Base-by-base conservation (phyloP, 2,329 filamentous ascomycete species). In the Venturia pyrina region DNA sequence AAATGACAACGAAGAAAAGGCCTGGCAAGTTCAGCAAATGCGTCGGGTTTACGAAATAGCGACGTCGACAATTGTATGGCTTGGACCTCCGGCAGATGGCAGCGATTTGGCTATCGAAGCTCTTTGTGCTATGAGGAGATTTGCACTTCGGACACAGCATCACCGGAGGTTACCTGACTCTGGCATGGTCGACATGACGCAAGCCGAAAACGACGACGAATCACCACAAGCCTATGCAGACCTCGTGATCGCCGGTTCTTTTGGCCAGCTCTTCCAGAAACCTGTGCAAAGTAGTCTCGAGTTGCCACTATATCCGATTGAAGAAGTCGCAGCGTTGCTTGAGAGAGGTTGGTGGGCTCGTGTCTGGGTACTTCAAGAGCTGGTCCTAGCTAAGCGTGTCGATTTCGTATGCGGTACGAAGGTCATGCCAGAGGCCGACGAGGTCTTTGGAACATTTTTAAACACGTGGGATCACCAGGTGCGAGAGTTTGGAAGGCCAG, bases 11-110 rank as follows among this genome's bases (percentile, higher is more conserved):
- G 63, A 56, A 40, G 63, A 65, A 46, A 56, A 59, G 21, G 40
- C 46, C 21, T 40, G 41, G 44, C 63, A 65, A 60, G 63, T 65
- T 7, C 28, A 65, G 28, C 44, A 57, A n/a, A 65, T 65, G 63
- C 32, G 24, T 28, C n/a, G 34, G 5, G 50, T 65, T 3, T 65
- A 65, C 41, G 32, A 56, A n/a, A 28, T 21, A 34, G 63, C 63
- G 8, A 21, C 5, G 1, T 37, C 32, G 19, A 37, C 50, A 56
- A 37, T 57, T 13, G 34, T 59, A 37, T 65, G 63, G 63, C 50
- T 65, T 13, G 63, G 63, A 48, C 50, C 50, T 32, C 24, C 24
- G 21, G 11, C 21, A 44, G 28, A 43, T 56, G 50, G 50, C 50
- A 56, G 50, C 11, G 50, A 56, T 19, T 5, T 34, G n/a, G 50